Evolutionary conservation across 1,139 yeast species (phyloP).

Genomic region (Lodderomyces elongisporus): DNA sequence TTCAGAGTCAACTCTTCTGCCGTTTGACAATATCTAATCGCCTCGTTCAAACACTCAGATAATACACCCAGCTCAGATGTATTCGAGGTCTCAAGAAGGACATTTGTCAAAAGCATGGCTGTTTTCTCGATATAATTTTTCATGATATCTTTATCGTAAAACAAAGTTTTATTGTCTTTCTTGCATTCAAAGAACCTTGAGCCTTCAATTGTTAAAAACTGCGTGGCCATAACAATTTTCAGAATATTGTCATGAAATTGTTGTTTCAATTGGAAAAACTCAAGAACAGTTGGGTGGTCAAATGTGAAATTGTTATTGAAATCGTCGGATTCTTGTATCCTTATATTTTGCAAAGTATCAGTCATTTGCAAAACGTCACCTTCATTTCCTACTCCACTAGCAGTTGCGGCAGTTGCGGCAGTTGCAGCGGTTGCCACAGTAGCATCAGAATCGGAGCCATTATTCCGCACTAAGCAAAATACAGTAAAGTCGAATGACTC

Average conservation of each 20-base stretch:
- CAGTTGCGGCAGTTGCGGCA: no score
- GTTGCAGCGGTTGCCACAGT: no score
- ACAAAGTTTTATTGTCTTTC: slow-evolving; percentile 49
- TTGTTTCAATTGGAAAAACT: slow-evolving; percentile 73
- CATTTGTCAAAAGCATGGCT: slow-evolving; percentile 42
- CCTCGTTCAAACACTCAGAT: slow-evolving; percentile 42
- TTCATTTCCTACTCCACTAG: no score
- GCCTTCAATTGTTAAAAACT: slow-evolving; percentile 54
- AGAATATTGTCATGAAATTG: slow-evolving; percentile 60
- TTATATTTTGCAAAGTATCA: slow-evolving; percentile 5
- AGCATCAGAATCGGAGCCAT: slow-evolving; percentile 10
- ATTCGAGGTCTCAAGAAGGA: slow-evolving; percentile 39
- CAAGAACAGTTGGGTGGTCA: slow-evolving; percentile 62
- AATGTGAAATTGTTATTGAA: slow-evolving; percentile 28
- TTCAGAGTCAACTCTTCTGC: slow-evolving; percentile 47
- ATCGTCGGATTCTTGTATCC: slow-evolving; percentile 7
- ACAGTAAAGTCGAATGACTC: slow-evolving; percentile 64
- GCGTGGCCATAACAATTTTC: slow-evolving; percentile 62
- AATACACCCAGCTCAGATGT: slow-evolving; percentile 36
- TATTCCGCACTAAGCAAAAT: slow-evolving; percentile 37
- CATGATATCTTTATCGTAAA: slow-evolving; percentile 37
- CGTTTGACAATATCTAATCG: slow-evolving; percentile 40
- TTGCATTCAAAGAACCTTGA: slow-evolving; percentile 71
- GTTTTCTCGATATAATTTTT: slow-evolving; percentile 47
- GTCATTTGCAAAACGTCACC: background rate